Evolutionary conservation across 179 eudicot genomes (phyloP).

Genomic region (Camellia oleifera): DNA sequence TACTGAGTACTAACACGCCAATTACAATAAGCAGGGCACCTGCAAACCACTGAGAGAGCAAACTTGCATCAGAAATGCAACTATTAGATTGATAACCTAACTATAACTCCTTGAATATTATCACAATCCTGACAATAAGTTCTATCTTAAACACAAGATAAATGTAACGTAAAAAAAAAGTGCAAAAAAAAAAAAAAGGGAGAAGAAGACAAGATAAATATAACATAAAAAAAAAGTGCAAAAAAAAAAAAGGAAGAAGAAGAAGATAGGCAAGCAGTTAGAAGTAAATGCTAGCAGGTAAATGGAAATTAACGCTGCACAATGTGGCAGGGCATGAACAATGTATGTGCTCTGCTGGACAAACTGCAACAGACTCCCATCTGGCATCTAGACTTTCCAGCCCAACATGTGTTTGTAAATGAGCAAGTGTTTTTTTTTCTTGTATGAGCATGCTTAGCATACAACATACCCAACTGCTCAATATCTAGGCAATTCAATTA

Average conservation of each 20-base stretch:
- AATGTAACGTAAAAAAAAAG: too few species aligned
- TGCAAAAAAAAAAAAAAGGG: too few species aligned
- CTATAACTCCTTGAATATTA: not conserved
- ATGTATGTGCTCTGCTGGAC: not conserved
- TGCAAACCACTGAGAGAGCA: slow-evolving; percentile 77
- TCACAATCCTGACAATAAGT: not conserved
- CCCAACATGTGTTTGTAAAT: not conserved
- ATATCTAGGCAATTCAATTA: not conserved
- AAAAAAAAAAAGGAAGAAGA: too few species aligned
- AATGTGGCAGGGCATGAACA: not conserved
- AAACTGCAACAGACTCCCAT: not conserved
- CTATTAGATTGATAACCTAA: not conserved
- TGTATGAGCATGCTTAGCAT: not conserved
- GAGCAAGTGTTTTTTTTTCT: not conserved
- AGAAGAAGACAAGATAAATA: too few species aligned
- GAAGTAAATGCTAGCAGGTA: not conserved
- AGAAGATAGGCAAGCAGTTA: not conserved
- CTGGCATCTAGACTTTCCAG: not conserved
- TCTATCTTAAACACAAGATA: not conserved
- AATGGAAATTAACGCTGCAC: not conserved
- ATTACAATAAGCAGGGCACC: slow-evolving; percentile 79
- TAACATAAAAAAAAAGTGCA: too few species aligned
- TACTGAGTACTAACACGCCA: slow-evolving; percentile 80
- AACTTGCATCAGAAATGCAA: slow-evolving; percentile 9
- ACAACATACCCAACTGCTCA: not conserved